Conservation (phyloP, 345 rosid species). For the Syzygium oleosum region DNA sequence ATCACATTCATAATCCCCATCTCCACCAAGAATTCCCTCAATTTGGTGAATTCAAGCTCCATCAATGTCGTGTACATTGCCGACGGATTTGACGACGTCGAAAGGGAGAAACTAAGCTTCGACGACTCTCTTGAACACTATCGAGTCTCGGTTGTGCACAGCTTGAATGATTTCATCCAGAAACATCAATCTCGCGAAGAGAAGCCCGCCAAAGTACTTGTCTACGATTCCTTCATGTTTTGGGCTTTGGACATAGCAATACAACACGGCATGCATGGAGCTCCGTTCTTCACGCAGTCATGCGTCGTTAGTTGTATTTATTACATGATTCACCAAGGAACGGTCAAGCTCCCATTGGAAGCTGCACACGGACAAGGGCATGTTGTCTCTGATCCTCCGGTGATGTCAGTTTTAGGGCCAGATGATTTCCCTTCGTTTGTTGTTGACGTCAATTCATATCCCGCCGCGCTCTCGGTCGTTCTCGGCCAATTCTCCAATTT, state of each 20-base stretch:
- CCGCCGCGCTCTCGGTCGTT: background rate
- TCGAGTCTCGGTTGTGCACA: conserved; percentile 8
- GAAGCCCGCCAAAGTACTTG: conserved; percentile 19
- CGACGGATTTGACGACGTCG: conserved; percentile 8
- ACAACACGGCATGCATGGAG: conserved; percentile 7
- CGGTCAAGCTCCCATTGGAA: conserved; percentile 17
- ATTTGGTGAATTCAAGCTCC: conserved; percentile 14
- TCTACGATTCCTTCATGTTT: conserved; percentile 36
- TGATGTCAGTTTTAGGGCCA: conserved; percentile 20
- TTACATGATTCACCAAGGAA: conserved; percentile 6
- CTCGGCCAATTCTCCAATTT: conserved; percentile 26
- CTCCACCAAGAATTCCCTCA: conserved; percentile 10
- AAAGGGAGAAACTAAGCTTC: background rate
- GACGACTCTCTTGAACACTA: background rate
- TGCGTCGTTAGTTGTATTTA: conserved; percentile 12
- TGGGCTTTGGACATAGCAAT: conserved; percentile 30
- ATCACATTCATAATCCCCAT: conserved; percentile 26
- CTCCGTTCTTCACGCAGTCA: conserved; percentile 21
- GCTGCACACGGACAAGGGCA: background rate
- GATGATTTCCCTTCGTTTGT: conserved; percentile 32
- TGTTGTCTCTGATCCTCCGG: conserved; percentile 8
- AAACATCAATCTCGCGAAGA: conserved; percentile 7
- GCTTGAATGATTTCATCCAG: conserved; percentile 17
- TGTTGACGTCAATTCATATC: conserved; percentile 15
- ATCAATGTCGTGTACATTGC: conserved; percentile 16